phyloP scores from a whole-genome alignment of 2,329 filamentous ascomycete genomes.

The Verticillium albo-atrum region DNA sequence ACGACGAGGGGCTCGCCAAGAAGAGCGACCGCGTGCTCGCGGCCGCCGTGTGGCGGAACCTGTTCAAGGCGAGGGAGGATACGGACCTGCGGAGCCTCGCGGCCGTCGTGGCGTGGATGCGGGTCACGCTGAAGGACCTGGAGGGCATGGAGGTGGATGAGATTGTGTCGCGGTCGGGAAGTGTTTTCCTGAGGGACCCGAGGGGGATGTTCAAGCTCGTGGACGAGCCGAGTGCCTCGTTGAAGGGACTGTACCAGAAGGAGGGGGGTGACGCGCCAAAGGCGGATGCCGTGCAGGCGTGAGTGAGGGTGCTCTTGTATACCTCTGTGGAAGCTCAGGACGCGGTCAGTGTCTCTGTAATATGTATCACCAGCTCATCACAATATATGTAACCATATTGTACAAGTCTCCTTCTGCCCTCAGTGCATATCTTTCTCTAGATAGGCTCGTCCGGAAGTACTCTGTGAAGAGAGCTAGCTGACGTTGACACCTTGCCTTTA shows the following conservation, averaged over 20 bases:
- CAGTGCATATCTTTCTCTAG: background rate
- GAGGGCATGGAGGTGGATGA: constrained; percentile 45
- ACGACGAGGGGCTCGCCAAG: constrained; percentile 75
- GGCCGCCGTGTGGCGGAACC: constrained; percentile 85
- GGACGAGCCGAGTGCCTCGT: constrained; percentile 34
- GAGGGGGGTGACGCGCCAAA: constrained; percentile 13
- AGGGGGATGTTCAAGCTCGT: constrained; percentile 31
- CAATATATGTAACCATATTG: background rate
- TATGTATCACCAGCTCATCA: constrained; percentile 1
- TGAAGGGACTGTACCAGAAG: constrained; percentile 23
- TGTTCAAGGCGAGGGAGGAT: constrained; percentile 68
- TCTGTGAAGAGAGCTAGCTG: too few species aligned
- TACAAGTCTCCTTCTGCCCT: too few species aligned
- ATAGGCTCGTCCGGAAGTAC: too few species aligned
- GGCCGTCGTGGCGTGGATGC: constrained; percentile 54
- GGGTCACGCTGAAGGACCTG: constrained; percentile 40
- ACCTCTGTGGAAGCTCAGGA: background rate
- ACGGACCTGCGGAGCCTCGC: constrained; percentile 46
- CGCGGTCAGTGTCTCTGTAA: constrained; percentile 18
- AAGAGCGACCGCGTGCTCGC: constrained; percentile 69
- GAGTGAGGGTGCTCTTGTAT: background rate
- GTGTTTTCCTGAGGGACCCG: constrained; percentile 39
- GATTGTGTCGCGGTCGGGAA: constrained; percentile 28
- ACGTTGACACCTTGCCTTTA: too few species aligned
- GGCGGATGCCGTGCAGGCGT: constrained; percentile 3